Evolutionary conservation across 192 early-diverging fungal species (phyloP).

Genomic region (Piromyces finnis): DNA sequence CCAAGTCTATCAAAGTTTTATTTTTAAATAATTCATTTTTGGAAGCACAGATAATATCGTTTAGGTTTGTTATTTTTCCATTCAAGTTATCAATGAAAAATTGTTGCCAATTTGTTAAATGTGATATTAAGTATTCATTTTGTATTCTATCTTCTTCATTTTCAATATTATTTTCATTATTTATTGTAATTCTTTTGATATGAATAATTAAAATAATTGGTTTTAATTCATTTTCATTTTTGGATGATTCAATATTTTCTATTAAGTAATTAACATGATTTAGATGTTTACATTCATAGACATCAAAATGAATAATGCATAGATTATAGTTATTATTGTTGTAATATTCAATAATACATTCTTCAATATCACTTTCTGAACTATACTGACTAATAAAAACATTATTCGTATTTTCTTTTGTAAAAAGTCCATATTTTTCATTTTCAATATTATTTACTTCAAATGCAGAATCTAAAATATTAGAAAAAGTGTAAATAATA

Average conservation of each 20-base stretch:
- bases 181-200: background rate
- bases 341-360: background rate
- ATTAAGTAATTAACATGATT: background rate
- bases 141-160: background rate
- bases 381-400: background rate
- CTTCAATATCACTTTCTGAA: background rate
- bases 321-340: background rate
- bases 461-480: background rate
- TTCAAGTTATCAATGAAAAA: background rate
- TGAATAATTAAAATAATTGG: background rate
- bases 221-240: background rate
- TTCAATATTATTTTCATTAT: too few species aligned
- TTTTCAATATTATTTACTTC: too few species aligned
- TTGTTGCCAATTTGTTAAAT: background rate
- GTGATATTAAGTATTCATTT: background rate
- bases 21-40: background rate
- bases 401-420: background rate
- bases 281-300: background rate
- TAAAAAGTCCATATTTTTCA: too few species aligned
- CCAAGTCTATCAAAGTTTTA: background rate
- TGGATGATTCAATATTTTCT: background rate
- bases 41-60: background rate
- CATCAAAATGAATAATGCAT: background rate
- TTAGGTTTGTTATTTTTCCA: background rate
- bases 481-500: background rate